Conservation (phyloP, 2,329 filamentous ascomycete species). For the Hymenoscyphus scutula region DNA sequence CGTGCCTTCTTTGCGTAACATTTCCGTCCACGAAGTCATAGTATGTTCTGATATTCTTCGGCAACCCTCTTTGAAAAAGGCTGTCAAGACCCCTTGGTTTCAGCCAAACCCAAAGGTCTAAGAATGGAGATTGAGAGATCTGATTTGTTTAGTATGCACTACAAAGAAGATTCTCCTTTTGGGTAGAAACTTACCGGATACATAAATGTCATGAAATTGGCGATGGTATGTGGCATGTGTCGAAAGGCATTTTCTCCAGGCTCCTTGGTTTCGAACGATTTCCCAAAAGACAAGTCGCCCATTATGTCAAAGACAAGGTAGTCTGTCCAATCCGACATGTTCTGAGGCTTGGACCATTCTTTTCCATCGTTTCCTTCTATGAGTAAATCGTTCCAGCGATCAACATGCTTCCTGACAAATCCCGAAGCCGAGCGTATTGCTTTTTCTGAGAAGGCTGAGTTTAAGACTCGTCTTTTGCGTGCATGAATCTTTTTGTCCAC, state of each 20-base stretch:
- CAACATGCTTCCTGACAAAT: conserved; percentile 17
- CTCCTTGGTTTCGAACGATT: conserved; percentile 12
- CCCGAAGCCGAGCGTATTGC: conserved; percentile 14
- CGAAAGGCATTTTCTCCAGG: conserved; percentile 7
- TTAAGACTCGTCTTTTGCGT: conserved; percentile 15
- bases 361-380: conserved; percentile 7
- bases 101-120: conserved; percentile 9
- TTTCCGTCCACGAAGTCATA: conserved; percentile 4
- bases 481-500: conserved; percentile 14
- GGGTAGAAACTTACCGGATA: conserved; percentile 5
- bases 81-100: conserved; percentile 11
- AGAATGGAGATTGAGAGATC: conserved; percentile 10
- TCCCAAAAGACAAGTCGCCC: conserved; percentile 18
- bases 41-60: not conserved
- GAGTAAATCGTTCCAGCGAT: conserved; percentile 20
- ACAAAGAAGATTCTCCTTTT: not conserved
- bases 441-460: conserved; percentile 16
- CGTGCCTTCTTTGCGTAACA: not conserved
- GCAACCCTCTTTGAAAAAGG: not conserved
- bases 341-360: conserved; percentile 17
- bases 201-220: conserved; percentile 6
- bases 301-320: conserved; percentile 19
- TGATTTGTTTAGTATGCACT: not conserved
- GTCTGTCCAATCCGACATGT: conserved; percentile 12
- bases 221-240: conserved; percentile 11